Percentiles rank a stretch among this genome's conserved stretches.
phyloP scores from a whole-genome alignment of 345 rosid species.

The Atalantia buxifolia region DNA sequence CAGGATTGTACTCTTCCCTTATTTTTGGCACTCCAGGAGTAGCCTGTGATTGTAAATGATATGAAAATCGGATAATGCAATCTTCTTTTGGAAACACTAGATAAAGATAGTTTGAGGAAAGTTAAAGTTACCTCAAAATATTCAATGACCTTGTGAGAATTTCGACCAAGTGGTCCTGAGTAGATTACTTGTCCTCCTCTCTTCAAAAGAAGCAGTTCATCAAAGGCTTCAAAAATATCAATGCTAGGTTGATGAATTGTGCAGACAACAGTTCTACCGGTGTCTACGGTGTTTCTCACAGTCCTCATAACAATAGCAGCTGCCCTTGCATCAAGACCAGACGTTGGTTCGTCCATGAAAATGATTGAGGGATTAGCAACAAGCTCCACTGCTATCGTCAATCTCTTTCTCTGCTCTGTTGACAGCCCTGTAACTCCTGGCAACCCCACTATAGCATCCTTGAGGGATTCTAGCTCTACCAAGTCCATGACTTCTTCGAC shows the following conservation, averaged over 20 bases:
- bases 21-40: conserved; percentile 62
- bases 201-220: conserved; percentile 75
- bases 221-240: conserved; percentile 88
- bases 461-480: conserved; percentile 58
- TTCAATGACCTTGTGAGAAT: conserved; percentile 66
- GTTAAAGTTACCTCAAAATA: conserved; percentile 62
- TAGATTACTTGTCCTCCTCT: conserved; percentile 88
- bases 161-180: conserved; percentile 61
- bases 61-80: conserved; percentile 3
- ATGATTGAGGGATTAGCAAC: conserved; percentile 87
- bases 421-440: conserved; percentile 77
- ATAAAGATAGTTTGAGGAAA: no score
- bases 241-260: conserved; percentile 88
- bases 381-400: conserved; percentile 79
- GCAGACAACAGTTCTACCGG: conserved; percentile 86
- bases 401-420: conserved; percentile 81
- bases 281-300: conserved; percentile 87
- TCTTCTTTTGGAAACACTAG: neutral
- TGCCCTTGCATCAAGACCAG: conserved; percentile 88
- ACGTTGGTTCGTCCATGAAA: conserved; percentile 94
- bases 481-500: conserved; percentile 70
- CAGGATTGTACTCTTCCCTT: conserved; percentile 74
- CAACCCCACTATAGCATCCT: conserved; percentile 62
- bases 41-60: conserved; percentile 25
- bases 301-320: conserved; percentile 94